Conservation (phyloP, 768 basidiomycete species). For the Cystobasidium tubakii region DNA sequence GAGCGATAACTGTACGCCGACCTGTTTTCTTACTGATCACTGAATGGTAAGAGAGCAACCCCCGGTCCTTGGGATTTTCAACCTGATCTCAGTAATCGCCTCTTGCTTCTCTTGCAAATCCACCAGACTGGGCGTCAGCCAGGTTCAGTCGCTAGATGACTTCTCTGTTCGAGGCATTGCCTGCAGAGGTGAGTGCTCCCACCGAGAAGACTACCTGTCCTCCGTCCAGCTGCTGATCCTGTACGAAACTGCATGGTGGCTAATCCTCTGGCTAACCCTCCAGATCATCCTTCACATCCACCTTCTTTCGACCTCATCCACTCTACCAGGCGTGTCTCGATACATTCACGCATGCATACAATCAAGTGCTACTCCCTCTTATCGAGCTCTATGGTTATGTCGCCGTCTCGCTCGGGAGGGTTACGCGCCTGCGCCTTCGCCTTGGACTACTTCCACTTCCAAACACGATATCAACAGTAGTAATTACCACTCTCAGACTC, state of each 20-base stretch:
- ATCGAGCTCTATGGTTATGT: constrained; percentile 57
- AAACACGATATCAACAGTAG: background rate
- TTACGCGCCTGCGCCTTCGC: background rate
- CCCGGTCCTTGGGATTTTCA: too few species aligned
- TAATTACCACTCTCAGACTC: background rate
- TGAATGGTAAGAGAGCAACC: too few species aligned
- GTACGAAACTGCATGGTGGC: background rate
- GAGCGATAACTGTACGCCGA: too few species aligned
- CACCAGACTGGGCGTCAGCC: background rate
- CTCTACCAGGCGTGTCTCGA: constrained; percentile 60
- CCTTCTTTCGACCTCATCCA: constrained; percentile 60
- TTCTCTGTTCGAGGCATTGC: background rate
- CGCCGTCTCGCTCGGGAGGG: background rate
- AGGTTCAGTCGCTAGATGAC: background rate
- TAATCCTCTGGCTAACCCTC: background rate
- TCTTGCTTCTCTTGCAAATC: background rate
- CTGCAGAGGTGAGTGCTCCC: background rate
- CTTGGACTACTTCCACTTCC: background rate
- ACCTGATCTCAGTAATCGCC: too few species aligned
- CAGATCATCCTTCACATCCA: constrained; percentile 79
- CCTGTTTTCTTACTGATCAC: too few species aligned
- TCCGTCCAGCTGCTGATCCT: background rate
- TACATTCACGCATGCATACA: constrained; percentile 50
- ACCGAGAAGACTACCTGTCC: too few species aligned
- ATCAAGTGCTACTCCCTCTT: constrained; percentile 58